Conservation (phyloP, 192 early-diverging fungal species). For the Irineochytrium annulatum region DNA sequence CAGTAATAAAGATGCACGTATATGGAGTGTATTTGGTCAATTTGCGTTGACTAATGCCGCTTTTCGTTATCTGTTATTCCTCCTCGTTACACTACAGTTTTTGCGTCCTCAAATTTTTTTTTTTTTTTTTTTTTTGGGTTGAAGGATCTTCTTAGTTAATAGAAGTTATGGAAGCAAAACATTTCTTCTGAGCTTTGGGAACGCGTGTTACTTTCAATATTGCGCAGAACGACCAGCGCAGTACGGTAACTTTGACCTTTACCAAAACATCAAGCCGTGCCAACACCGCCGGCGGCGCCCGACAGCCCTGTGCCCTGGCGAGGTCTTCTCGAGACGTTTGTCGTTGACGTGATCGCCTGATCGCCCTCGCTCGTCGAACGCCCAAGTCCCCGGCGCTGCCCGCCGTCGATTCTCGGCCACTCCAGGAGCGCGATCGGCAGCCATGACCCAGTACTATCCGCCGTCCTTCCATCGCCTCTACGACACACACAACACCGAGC, state of each 20-base stretch:
- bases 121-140: slow-evolving; percentile 5
- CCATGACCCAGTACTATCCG: background rate
- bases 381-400: background rate
- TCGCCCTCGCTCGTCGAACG: background rate
- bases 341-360: background rate
- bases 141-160: background rate
- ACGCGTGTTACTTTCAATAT: background rate
- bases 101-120: background rate
- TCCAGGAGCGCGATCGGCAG: background rate
- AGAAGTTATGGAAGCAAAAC: background rate
- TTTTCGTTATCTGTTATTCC: no score
- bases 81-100: no score
- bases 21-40: no score
- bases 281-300: background rate
- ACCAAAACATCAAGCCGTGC: background rate
- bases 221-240: background rate
- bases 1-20: no score
- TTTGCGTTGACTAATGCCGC: no score
- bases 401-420: background rate
- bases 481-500: slow-evolving; percentile 23
- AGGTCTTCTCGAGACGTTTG: background rate
- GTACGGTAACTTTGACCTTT: background rate
- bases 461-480: slow-evolving; percentile 31
- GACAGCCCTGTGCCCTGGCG: background rate
- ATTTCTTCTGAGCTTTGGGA: background rate